Evolutionary conservation across 208 protist species (phyloP).

Genomic region (Zelonia costaricensis): DNA sequence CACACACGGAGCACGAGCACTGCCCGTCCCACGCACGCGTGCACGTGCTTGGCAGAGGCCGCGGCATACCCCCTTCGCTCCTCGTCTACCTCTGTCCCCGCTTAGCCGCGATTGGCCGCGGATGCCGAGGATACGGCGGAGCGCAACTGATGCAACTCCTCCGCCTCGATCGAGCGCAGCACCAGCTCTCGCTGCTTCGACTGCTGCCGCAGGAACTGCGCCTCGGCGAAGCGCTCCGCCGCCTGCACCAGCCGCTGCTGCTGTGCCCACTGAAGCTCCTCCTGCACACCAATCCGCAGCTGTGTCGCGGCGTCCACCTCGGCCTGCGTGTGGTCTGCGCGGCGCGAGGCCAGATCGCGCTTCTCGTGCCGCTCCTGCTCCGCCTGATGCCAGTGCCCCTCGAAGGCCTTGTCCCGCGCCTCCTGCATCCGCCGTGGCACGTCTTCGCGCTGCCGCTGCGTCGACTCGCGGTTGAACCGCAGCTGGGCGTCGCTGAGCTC

Average conservation of each 20-base stretch:
- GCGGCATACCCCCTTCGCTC: background rate
- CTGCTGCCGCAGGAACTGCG: slow-evolving; percentile 25
- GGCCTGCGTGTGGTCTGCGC: slow-evolving; percentile 14
- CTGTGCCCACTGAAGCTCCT: slow-evolving; percentile 32
- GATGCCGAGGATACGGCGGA: slow-evolving; percentile 22
- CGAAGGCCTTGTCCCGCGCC: slow-evolving; percentile 28
- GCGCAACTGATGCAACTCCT: slow-evolving; percentile 36
- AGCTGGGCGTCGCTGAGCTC: slow-evolving; percentile 30
- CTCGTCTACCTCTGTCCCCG: background rate
- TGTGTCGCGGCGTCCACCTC: slow-evolving; percentile 27
- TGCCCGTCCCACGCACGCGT: too few relatives aligned
- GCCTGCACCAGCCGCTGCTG: slow-evolving; percentile 18
- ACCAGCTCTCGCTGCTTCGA: slow-evolving; percentile 30
- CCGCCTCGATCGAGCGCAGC: slow-evolving; percentile 28
- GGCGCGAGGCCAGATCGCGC: slow-evolving; percentile 11
- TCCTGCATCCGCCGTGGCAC: slow-evolving; percentile 24
- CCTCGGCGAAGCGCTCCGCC: slow-evolving; percentile 17
- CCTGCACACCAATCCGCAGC: slow-evolving; percentile 17
- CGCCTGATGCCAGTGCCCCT: slow-evolving; percentile 17
- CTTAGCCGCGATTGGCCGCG: background rate
- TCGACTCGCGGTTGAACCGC: slow-evolving; percentile 30
- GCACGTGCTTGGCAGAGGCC: too few relatives aligned
- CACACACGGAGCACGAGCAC: too few relatives aligned
- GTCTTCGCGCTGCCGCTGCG: slow-evolving; percentile 27
- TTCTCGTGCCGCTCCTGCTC: slow-evolving; percentile 30